Evolutionary conservation across 768 basidiomycete genomes (phyloP).

Genomic region (Tylopilus felleus): DNA sequence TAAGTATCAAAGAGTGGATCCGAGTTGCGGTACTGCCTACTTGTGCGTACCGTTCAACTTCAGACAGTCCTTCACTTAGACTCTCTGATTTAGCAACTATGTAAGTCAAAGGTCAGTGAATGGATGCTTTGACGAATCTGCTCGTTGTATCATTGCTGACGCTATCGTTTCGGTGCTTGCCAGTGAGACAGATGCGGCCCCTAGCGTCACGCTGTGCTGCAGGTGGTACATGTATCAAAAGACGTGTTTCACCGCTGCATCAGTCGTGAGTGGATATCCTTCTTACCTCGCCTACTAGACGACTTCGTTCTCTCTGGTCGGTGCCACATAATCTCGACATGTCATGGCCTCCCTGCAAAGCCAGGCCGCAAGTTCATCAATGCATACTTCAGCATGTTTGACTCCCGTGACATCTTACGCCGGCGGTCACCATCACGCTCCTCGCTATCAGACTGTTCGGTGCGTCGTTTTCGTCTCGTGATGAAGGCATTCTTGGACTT

Average conservation of each 20-base stretch:
- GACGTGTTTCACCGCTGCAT: no score
- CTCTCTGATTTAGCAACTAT: no score
- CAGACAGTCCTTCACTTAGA: no score
- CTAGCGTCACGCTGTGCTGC: no score
- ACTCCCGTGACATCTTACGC: conserved; percentile 69
- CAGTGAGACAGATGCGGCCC: no score
- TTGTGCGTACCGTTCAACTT: conserved; percentile 77
- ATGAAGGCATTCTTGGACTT: not conserved
- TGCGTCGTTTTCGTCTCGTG: conserved; percentile 36
- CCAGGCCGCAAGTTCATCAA: conserved; percentile 60
- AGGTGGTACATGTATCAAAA: no score
- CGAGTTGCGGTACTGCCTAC: not conserved
- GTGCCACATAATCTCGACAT: conserved; percentile 93
- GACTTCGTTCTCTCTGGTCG: conserved; percentile 87
- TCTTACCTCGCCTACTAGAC: conserved; percentile 48
- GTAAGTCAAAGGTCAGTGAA: no score
- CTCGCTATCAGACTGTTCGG: conserved; percentile 54
- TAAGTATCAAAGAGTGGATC: no score
- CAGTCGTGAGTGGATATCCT: no score
- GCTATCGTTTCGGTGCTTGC: no score
- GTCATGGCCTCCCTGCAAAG: conserved; percentile 78
- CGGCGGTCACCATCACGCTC: conserved; percentile 67
- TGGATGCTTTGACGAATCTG: no score
- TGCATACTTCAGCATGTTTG: conserved; percentile 63
- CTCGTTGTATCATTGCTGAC: no score